These are phyloP conservation scores for Vanrija pseudolonga DNA, from an alignment of 1,284 basidiomycete species.

Conservation along the genomic window DNA sequence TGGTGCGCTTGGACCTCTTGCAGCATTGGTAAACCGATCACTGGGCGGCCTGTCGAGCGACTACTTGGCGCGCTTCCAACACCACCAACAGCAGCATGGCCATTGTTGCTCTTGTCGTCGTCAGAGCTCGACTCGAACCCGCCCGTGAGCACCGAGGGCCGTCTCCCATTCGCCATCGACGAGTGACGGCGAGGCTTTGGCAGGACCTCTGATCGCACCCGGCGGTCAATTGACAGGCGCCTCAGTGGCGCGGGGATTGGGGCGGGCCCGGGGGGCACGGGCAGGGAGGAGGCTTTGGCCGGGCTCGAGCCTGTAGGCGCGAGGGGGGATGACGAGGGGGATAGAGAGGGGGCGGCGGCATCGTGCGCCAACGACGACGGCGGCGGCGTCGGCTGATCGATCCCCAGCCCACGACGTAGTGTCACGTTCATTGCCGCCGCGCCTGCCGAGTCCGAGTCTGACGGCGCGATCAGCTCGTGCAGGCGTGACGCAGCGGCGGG, in stretches of 20 bases:
- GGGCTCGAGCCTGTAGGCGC: neutral
- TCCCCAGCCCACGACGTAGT: neutral
- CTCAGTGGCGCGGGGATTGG: neutral
- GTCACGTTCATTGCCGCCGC: neutral
- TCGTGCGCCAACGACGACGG: neutral
- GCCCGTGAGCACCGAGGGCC: constrained; percentile 33
- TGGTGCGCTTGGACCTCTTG: neutral
- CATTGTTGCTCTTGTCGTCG: constrained; percentile 11
- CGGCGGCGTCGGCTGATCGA: neutral
- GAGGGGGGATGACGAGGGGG: too few relatives aligned
- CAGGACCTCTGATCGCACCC: neutral
- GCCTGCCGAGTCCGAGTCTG: too few relatives aligned
- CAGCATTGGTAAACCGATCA: too few relatives aligned
- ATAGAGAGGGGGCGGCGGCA: neutral
- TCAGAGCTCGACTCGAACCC: constrained; percentile 38
- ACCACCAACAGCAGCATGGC: neutral
- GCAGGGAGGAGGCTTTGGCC: neutral
- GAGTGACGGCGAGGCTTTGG: constrained; percentile 1
- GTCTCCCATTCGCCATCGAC: constrained; percentile 11
- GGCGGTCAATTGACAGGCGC: neutral
- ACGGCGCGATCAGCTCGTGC: too few relatives aligned
- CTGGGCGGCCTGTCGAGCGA: neutral
- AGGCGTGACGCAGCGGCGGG: too few relatives aligned
- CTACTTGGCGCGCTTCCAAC: neutral
- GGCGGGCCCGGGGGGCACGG: too few relatives aligned